A percentile compares a stretch with the other conserved stretches of the same genome.
Evolutionary conservation across 495 filamentous ascomycete species (phyloP).

Genomic region (Tirmania nivea): DNA sequence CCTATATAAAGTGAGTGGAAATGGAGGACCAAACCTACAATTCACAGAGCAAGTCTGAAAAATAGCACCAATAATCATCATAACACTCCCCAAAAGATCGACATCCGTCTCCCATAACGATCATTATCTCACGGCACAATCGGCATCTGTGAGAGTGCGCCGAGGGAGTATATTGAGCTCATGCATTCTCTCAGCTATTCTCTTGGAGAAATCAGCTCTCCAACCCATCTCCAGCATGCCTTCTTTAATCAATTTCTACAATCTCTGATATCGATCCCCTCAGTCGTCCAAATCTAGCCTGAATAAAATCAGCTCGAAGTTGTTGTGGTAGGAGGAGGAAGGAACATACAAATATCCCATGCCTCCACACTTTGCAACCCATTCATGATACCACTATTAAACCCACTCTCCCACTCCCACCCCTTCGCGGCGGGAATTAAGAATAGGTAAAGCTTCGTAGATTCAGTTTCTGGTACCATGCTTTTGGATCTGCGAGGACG

Average conservation of each 20-base stretch:
- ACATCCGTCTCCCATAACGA: constrained; percentile 31
- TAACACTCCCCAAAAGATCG: constrained; percentile 36
- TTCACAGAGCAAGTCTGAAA: constrained; percentile 32
- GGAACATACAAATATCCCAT: constrained; percentile 33
- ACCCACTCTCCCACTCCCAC: constrained; percentile 50
- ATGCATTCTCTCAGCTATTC: constrained; percentile 7
- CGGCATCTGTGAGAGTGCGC: constrained; percentile 2
- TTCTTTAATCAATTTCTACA: constrained; percentile 5
- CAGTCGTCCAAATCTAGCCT: constrained; percentile 20
- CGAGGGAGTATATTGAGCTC: constrained; percentile 14
- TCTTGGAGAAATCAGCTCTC: background rate
- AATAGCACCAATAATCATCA: constrained; percentile 36
- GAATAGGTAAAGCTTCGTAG: constrained; percentile 37
- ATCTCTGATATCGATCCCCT: constrained; percentile 13
- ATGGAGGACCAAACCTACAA: constrained; percentile 16
- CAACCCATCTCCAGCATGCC: no score
- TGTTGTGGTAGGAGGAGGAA: no score
- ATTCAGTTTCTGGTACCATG: constrained; percentile 40
- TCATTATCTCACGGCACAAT: constrained; percentile 37
- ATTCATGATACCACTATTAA: constrained; percentile 52
- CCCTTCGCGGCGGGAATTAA: constrained; percentile 47
- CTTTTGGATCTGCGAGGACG: background rate
- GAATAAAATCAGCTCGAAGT: background rate
- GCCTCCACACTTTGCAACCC: constrained; percentile 37
- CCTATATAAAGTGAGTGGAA: no score